A percentile compares a stretch with the other conserved stretches of the same genome.
Conservation (phyloP, 495 filamentous ascomycete species). For the Penicillium tannophilum region DNA sequence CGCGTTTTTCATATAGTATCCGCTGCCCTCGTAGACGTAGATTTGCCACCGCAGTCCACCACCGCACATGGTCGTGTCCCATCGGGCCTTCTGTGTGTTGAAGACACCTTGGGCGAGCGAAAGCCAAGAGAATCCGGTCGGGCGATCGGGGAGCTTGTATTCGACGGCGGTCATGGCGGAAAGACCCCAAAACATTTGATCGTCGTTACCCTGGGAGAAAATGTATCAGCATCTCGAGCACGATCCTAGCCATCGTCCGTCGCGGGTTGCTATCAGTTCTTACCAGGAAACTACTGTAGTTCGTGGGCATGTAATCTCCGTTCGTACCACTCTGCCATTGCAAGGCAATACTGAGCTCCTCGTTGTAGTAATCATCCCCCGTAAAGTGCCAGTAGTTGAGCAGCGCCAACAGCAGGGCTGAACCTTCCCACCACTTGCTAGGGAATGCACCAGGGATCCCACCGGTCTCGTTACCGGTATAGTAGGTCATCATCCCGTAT, state of each 20-base stretch:
- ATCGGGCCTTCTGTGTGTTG: slow-evolving; percentile 60
- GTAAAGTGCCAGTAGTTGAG: slow-evolving; percentile 77
- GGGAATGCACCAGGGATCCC: slow-evolving; percentile 24
- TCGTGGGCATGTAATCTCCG: slow-evolving; percentile 61
- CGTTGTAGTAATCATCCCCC: slow-evolving; percentile 67
- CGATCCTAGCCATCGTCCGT: not conserved
- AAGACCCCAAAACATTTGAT: slow-evolving; percentile 77
- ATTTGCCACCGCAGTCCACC: slow-evolving; percentile 87
- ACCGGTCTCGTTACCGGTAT: slow-evolving; percentile 25
- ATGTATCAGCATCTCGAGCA: not conserved
- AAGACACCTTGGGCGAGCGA: slow-evolving; percentile 55
- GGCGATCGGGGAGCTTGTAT: slow-evolving; percentile 64
- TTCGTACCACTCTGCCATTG: slow-evolving; percentile 60
- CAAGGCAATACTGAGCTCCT: slow-evolving; percentile 57
- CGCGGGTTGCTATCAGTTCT: not conserved
- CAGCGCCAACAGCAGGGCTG: slow-evolving; percentile 64
- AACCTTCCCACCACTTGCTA: slow-evolving; percentile 65
- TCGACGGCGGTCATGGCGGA: slow-evolving; percentile 70
- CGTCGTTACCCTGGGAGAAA: slow-evolving; percentile 55
- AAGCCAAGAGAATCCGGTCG: slow-evolving; percentile 57
- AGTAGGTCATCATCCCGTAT: slow-evolving; percentile 22
- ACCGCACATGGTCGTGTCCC: slow-evolving; percentile 63
- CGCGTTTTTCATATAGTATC: slow-evolving; percentile 76
- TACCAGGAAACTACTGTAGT: slow-evolving; percentile 41
- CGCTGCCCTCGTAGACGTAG: slow-evolving; percentile 65